Evolutionary conservation across 2,329 filamentous ascomycete genomes (phyloP).

Genomic region (Arachnomyces sp.): DNA sequence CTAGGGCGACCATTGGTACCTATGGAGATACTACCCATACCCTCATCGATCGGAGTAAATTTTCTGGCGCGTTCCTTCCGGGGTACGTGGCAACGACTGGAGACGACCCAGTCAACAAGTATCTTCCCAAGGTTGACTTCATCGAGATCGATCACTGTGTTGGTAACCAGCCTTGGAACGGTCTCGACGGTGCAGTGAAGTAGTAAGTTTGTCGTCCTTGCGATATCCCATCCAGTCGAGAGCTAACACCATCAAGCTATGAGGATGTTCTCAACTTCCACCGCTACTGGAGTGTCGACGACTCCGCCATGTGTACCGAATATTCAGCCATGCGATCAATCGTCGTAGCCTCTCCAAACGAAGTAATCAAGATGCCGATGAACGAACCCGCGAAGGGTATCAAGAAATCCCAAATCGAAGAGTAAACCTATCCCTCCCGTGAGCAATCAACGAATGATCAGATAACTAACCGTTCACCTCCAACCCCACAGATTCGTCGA

Average conservation of each 20-base stretch:
- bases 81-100: constrained; percentile 54
- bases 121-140: constrained; percentile 57
- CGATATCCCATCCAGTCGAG: background rate
- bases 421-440: constrained; percentile 41
- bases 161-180: constrained; percentile 86
- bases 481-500: constrained; percentile 43
- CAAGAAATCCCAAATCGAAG: constrained; percentile 84
- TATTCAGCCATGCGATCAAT: constrained; percentile 78
- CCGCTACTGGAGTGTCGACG: constrained; percentile 91
- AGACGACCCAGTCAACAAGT: constrained; percentile 34
- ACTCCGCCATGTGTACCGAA: constrained; percentile 79
- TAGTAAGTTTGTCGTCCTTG: constrained; percentile 35
- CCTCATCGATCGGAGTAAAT: constrained; percentile 61
- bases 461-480: constrained; percentile 5
- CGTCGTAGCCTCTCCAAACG: constrained; percentile 75
- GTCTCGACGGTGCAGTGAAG: constrained; percentile 55
- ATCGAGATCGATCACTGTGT: constrained; percentile 86
- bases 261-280: constrained; percentile 81
- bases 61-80: constrained; percentile 67
- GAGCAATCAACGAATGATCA: background rate
- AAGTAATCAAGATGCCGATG: constrained; percentile 90
- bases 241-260: constrained; percentile 48
- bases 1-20: constrained; percentile 66
- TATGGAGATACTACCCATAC: constrained; percentile 90
- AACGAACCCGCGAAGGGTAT: constrained; percentile 83